A percentile compares a stretch with the other conserved stretches of the same genome.
Evolutionary conservation across 768 basidiomycete species (phyloP).

Genomic region (Tricholoma matsutake): DNA sequence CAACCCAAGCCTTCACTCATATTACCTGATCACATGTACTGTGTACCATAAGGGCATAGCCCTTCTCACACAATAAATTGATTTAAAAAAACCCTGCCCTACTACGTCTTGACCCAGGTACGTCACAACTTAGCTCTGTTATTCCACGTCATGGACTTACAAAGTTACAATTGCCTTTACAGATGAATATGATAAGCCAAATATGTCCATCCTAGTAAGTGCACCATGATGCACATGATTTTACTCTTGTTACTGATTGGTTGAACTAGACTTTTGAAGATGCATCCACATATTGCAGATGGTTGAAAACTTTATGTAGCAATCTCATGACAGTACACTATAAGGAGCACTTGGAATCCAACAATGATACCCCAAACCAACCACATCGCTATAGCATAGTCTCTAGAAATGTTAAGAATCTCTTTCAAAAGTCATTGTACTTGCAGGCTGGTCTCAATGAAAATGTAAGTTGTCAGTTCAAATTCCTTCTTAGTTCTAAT

Average conservation of each 20-base stretch:
- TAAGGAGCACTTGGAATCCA: too few relatives aligned
- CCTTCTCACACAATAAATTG: too few relatives aligned
- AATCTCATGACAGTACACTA: too few relatives aligned
- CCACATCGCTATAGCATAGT: background rate
- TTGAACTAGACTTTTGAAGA: too few relatives aligned
- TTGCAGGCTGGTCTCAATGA: background rate
- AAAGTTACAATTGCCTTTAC: background rate
- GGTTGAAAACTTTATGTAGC: too few relatives aligned
- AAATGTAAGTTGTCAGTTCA: background rate
- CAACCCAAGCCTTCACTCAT: too few relatives aligned
- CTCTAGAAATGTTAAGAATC: background rate
- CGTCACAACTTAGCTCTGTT: background rate
- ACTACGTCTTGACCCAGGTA: background rate
- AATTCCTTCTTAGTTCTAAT: background rate
- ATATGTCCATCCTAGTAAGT: background rate
- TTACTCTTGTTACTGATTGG: too few relatives aligned
- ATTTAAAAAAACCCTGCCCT: background rate
- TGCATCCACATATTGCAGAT: too few relatives aligned
- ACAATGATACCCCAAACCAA: too few relatives aligned
- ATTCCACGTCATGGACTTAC: background rate
- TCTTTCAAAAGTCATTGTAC: background rate
- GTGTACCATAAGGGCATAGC: too few relatives aligned
- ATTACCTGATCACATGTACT: too few relatives aligned
- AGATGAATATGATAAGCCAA: background rate
- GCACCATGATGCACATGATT: too few relatives aligned